Base-by-base conservation (phyloP, 106 monocot genomes). In the Agapanthus africanus region DNA sequence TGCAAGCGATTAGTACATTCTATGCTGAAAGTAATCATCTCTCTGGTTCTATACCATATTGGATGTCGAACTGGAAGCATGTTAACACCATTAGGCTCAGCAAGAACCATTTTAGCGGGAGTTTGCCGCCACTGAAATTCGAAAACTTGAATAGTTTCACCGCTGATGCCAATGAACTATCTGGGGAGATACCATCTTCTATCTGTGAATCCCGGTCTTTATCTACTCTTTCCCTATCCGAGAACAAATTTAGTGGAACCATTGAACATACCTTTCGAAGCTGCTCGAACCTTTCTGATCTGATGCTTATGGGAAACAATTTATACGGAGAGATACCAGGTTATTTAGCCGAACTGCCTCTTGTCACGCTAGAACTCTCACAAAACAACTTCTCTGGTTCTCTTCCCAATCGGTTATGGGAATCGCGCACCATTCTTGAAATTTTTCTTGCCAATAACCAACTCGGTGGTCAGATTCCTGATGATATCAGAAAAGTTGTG, bases 381-480 rank as follows among this genome's bases (percentile, higher is more conserved):
- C 79, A 88, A 65, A 95, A 95, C 69, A 86, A 86, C 39, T 86
- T 95, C 71, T 77, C 94, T 26, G 94, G 94, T 30, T 35, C 28
- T 32, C 78, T 95, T 38, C 95, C 95, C 19, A 47, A 73, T 38
- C 25, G 82, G 73, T 51, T 95, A 42, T 83, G 71, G 38, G 68
- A 78, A 14, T 91, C 91, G 18, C 34, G 54, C 57, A 81, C 88
- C 46, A 64, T 91, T 32, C 40, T 95, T 65, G 91, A 91, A 74
- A 61, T 95, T 10, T 75, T 64, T 18, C 74, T 95, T 33, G 71
- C 80, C 27, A 70, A 73, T 49, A 95, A 95, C 72, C 72, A 70
- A 23, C 73, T 95, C n/a, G 62, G 33, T 9, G 91, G 95, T 54
- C 50, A 46, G 15, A 83, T 95, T 65, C 94, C 85, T 6, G 83